phyloP scores from a whole-genome alignment of 1,284 basidiomycete genomes.

The Cutaneotrichosporon cutaneum region DNA sequence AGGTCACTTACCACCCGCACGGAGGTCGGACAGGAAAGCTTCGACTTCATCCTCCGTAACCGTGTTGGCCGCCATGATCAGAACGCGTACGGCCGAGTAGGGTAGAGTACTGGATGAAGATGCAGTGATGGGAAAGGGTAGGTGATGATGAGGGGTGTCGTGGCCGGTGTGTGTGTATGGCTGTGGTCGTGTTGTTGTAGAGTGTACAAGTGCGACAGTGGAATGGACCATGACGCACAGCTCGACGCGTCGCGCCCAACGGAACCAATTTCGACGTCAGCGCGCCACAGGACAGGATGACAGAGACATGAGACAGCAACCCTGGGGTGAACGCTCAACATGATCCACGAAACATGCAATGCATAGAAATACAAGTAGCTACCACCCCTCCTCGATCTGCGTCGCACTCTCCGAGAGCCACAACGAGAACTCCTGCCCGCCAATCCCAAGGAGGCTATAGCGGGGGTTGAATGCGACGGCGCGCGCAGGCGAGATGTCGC shows the following conservation, averaged over 20 bases:
- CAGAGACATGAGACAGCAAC: no score
- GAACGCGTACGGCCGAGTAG: neutral
- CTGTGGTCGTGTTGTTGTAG: no score
- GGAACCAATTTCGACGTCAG: no score
- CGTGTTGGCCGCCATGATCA: neutral
- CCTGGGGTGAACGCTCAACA: no score
- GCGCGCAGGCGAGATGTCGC: slow-evolving; percentile 74
- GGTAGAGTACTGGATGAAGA: neutral
- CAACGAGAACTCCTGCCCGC: slow-evolving; percentile 67
- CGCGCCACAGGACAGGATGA: no score
- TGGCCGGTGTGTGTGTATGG: neutral
- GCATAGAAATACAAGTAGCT: slow-evolving; percentile 2
- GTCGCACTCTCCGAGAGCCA: slow-evolving; percentile 2
- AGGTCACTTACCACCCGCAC: slow-evolving; percentile 38
- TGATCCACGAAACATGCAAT: neutral
- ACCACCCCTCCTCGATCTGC: slow-evolving; percentile 4
- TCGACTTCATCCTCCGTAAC: slow-evolving; percentile 41
- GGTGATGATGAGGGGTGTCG: neutral
- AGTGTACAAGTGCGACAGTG: no score
- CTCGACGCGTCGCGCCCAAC: no score
- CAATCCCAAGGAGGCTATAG: slow-evolving; percentile 81
- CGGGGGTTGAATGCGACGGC: slow-evolving; percentile 86
- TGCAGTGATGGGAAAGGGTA: no score
- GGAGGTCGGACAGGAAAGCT: slow-evolving; percentile 38
- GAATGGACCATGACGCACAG: no score